Evolutionary conservation across 2,329 filamentous ascomycete genomes (phyloP).

Genomic region (Lasiodiplodia gonubiensis): DNA sequence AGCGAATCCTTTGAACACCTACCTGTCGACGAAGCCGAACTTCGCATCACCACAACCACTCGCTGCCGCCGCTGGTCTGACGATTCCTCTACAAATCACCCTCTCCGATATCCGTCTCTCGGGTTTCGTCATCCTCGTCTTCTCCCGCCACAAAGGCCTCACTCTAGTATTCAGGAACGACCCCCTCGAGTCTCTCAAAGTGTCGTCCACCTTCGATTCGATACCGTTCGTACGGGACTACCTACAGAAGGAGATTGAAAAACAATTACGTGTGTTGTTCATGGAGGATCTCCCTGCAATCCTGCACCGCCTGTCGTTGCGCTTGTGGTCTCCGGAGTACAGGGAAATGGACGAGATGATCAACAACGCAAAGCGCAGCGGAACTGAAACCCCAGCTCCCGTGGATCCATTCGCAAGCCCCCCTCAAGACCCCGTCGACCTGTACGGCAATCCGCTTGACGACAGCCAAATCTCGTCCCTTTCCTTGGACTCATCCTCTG

Average conservation of each 20-base stretch:
- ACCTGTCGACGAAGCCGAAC: constrained; percentile 84
- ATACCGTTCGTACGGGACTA: constrained; percentile 99
- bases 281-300: constrained; percentile 98
- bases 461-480: constrained; percentile 76
- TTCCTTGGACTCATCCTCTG: constrained; percentile 77
- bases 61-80: constrained; percentile 88
- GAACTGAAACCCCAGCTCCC: constrained; percentile 58
- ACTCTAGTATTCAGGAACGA: constrained; percentile 98
- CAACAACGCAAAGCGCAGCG: constrained; percentile 49
- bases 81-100: constrained; percentile 97
- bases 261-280: constrained; percentile 87
- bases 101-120: constrained; percentile 94
- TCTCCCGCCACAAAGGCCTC: constrained; percentile 95
- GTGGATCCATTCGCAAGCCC: constrained; percentile 83
- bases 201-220: constrained; percentile 98
- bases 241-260: constrained; percentile 93
- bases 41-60: constrained; percentile 94
- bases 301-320: constrained; percentile 87
- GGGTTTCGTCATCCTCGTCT: constrained; percentile 96
- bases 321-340: constrained; percentile 89
- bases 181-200: constrained; percentile 94
- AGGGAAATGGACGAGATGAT: constrained; percentile 66
- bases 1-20: constrained; percentile 96
- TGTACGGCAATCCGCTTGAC: constrained; percentile 77
- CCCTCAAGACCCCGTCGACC: constrained; percentile 81